Evolutionary conservation across 768 basidiomycete species (phyloP).

Genomic region (Trametopsis cervina): DNA sequence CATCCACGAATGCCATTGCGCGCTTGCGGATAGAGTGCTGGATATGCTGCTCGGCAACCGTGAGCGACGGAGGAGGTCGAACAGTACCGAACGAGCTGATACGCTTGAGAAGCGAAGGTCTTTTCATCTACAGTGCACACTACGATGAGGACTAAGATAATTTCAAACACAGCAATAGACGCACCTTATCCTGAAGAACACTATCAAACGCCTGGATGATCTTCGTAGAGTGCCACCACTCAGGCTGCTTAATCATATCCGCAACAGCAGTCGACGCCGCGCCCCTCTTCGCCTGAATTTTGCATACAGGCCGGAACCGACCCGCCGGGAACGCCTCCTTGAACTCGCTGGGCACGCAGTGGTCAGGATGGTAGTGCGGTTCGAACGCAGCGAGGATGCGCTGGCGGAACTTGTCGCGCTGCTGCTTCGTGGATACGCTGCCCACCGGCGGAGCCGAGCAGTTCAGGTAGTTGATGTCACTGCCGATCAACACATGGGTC

Average conservation of each 20-base stretch:
- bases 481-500: background rate
- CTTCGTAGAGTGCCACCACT: conserved; percentile 92
- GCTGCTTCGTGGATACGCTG: conserved; percentile 68
- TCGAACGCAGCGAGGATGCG: conserved; percentile 74
- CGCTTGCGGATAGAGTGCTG: conserved; percentile 87
- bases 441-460: conserved; percentile 76
- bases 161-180: conserved; percentile 12
- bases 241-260: conserved; percentile 83
- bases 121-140: conserved; percentile 77
- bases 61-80: conserved; percentile 66
- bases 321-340: conserved; percentile 94
- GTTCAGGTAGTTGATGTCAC: conserved; percentile 41
- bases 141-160: no score
- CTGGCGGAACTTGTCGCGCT: conserved; percentile 75
- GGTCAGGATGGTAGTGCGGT: conserved; percentile 84
- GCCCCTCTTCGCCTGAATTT: conserved; percentile 80
- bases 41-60: conserved; percentile 76
- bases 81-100: conserved; percentile 70
- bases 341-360: conserved; percentile 83
- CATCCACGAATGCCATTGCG: conserved; percentile 91
- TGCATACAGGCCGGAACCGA: conserved; percentile 84
- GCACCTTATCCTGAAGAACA: conserved; percentile 79
- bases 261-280: conserved; percentile 77
- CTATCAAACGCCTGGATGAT: conserved; percentile 88
- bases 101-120: conserved; percentile 81